phyloP scores from a whole-genome alignment of 352 stramenopile genomes.

The Globisporangium sylvaticum region DNA sequence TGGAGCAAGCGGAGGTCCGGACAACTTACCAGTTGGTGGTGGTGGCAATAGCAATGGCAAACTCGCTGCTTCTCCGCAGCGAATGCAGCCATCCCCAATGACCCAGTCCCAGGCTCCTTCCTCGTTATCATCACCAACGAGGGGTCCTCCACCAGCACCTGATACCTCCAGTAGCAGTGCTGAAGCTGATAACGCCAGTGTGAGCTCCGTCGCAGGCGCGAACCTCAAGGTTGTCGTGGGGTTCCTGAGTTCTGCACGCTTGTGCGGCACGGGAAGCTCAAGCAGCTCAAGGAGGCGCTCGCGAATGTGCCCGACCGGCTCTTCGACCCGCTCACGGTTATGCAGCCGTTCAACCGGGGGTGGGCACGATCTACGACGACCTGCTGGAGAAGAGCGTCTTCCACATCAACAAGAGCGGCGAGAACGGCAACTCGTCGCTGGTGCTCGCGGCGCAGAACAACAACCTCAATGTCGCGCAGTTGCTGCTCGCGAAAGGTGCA shows the following conservation, averaged over 20 bases:
- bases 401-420: conserved; percentile 86
- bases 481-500: conserved; percentile 87
- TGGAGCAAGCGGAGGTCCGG: conserved; percentile 12
- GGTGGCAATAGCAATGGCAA: background rate
- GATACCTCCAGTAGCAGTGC: background rate
- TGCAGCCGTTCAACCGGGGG: conserved; percentile 62
- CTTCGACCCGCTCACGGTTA: conserved; percentile 83
- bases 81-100: background rate
- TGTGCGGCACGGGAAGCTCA: conserved; percentile 85
- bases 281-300: conserved; percentile 86
- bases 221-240: conserved; percentile 48
- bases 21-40: conserved; percentile 7
- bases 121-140: background rate
- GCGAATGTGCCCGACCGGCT: conserved; percentile 71
- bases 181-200: conserved; percentile 1
- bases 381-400: conserved; percentile 88
- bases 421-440: conserved; percentile 89
- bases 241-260: conserved; percentile 78
- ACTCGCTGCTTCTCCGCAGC: background rate
- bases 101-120: background rate
- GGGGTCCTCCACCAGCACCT: background rate
- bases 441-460: conserved; percentile 87
- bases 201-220: conserved; percentile 4
- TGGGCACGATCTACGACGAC: conserved; percentile 91
- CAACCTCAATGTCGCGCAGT: conserved; percentile 83